Percentiles rank a stretch among this genome's conserved stretches.
These are phyloP conservation scores for Gossypium mustelinum DNA, from an alignment of 345 rosid genomes.

Conservation along the genomic window DNA sequence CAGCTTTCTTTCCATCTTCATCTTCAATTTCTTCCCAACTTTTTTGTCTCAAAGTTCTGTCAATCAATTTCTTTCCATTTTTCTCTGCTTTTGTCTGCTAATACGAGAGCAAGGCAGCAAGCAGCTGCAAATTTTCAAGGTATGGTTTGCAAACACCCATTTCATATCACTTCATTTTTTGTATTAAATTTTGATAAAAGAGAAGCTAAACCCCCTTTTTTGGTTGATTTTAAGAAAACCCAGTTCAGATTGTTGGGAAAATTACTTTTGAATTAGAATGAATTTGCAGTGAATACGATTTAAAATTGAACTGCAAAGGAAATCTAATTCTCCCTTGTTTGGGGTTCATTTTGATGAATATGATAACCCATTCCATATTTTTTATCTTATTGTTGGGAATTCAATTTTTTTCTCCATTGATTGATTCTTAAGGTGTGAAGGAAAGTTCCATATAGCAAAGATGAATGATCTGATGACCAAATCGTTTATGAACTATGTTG, in stretches of 20 bases:
- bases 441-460: constrained; percentile 18
- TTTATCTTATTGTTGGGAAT: background rate
- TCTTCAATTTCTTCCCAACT: background rate
- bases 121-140: constrained; percentile 4
- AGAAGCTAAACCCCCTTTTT: background rate
- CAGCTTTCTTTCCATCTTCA: background rate
- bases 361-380: background rate
- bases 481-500: constrained; percentile 65
- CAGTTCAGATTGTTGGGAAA: too few species aligned
- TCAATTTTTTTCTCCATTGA: background rate
- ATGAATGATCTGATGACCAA: constrained; percentile 96
- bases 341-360: background rate
- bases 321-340: background rate
- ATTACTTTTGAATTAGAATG: background rate
- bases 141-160: background rate
- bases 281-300: background rate
- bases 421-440: background rate
- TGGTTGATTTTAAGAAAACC: background rate
- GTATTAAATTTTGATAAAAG: background rate
- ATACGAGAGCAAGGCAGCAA: constrained; percentile 1
- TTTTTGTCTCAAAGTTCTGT: background rate
- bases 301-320: too few species aligned
- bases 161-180: background rate
- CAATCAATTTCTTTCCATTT: constrained; percentile 1
- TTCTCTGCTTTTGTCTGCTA: background rate